Base-by-base conservation (phyloP, 2,329 filamentous ascomycete species). In the Cytospora leucostoma region DNA sequence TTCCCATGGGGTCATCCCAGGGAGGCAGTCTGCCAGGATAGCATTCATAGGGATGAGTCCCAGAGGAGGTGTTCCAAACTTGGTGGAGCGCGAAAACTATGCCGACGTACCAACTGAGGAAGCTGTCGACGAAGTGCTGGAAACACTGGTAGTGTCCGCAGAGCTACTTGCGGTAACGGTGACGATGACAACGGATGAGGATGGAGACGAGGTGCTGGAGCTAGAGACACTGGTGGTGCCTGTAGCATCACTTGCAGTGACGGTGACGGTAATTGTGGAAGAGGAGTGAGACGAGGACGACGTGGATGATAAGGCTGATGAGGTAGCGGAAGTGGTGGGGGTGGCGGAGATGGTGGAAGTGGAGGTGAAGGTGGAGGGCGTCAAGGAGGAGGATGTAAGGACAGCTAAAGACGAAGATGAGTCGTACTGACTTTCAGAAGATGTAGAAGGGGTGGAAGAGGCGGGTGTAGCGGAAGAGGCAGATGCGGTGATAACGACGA, bases 371-470 rank as follows among this genome's bases (percentile, higher is more conserved):
- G 57, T 47, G 15, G 57, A 33, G 15, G 17, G 34, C n/a, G 49
- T 44, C 40, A 47, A 15, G 52, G 56, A 12, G 2, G 57, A 55
- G 32, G 52, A 38, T 49, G 47, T 19, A 50, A 44, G 21, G n/a
- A 40, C 33, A 59, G 50, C 15, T 33, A 55, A 65, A 59, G 66
- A 64, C 40, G 67, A 64, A 65, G 68, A 65, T 66, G 69, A 66
- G 65, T 66, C 59, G 57, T 53, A 65, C 64, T 65, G 64, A 65
- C 64, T 66, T 64, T 65, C 66, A 63, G 57, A 62, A 63, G 66
- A 62, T 57, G 61, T 62, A 55, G 66, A 65, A 61, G 57, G 38
- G 52, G 62, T 53, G 38, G 67, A 64, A 49, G 62, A 64, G 63
- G 64, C 67, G 37, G 56, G 58, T 38, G 59, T 51, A 40, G 53